Evolutionary conservation across 1,284 basidiomycete species (phyloP).

Genomic region (Heterobasidion irregulare): DNA sequence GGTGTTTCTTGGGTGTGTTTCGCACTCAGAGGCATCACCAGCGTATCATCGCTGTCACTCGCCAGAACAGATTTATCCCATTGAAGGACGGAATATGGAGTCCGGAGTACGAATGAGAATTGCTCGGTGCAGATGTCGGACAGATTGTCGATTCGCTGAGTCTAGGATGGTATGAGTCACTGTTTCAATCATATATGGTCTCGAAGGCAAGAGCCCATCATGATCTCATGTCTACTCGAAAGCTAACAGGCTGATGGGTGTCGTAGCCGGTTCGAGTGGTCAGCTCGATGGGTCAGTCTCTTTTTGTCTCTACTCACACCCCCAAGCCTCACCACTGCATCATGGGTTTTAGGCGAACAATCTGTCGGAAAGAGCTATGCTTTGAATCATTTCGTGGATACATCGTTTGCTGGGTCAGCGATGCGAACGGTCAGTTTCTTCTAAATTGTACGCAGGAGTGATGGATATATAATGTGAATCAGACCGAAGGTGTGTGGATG

Average conservation of each 20-base stretch:
- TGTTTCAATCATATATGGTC: constrained; percentile 55
- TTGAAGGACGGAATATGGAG: constrained; percentile 51
- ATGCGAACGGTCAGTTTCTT: constrained; percentile 46
- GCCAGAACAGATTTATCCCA: constrained; percentile 51
- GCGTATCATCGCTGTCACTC: no score
- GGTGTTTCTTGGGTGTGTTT: no score
- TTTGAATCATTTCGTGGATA: constrained; percentile 54
- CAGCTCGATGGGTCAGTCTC: constrained; percentile 44
- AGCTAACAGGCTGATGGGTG: background rate
- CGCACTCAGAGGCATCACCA: no score
- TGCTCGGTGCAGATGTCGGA: constrained; percentile 50
- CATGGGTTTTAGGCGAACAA: constrained; percentile 29
- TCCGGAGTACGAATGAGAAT: constrained; percentile 36
- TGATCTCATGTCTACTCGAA: no score
- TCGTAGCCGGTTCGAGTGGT: constrained; percentile 51
- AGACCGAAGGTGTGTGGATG: constrained; percentile 56
- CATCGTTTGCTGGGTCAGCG: constrained; percentile 58
- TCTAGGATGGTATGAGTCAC: constrained; percentile 60
- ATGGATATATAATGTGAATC: background rate
- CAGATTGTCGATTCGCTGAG: constrained; percentile 46
- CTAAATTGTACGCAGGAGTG: background rate
- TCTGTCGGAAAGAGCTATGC: constrained; percentile 58
- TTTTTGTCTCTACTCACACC: background rate
- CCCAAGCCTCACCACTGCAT: background rate
- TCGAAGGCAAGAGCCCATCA: constrained; percentile 30